A percentile compares a stretch with the other conserved stretches of the same genome.
Conservation (phyloP, 371 early-diverging fungal species). For the Rhizopus arrhizus region DNA sequence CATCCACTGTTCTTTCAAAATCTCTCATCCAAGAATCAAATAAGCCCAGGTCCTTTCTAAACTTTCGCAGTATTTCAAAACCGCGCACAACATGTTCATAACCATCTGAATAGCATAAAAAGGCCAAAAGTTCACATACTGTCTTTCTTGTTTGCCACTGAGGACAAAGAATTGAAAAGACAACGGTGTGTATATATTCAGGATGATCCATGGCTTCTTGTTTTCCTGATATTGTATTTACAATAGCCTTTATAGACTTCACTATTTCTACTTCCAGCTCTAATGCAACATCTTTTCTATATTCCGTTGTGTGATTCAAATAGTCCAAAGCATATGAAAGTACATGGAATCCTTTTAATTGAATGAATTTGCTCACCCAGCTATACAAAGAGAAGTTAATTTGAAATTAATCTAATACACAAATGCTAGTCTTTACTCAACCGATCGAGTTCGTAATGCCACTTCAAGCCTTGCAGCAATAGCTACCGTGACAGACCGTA, state of each 20-base stretch:
- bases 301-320: constrained; percentile 41
- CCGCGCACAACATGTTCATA: constrained; percentile 65
- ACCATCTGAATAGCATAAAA: constrained; percentile 77
- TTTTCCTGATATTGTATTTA: constrained; percentile 70
- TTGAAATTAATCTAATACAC: background rate
- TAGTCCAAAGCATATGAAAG: constrained; percentile 59
- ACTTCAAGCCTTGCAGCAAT: constrained; percentile 49
- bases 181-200: constrained; percentile 64
- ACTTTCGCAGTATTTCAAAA: constrained; percentile 50
- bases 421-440: constrained; percentile 33
- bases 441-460: constrained; percentile 45
- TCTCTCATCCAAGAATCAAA: constrained; percentile 81
- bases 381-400: constrained; percentile 18
- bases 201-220: constrained; percentile 70
- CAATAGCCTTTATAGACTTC: constrained; percentile 69
- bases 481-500: constrained; percentile 42
- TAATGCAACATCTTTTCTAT: constrained; percentile 60
- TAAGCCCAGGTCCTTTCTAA: constrained; percentile 52
- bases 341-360: constrained; percentile 67
- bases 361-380: constrained; percentile 60
- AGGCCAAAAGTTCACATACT: constrained; percentile 77
- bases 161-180: constrained; percentile 75
- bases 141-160: constrained; percentile 70
- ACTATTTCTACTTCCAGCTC: constrained; percentile 76
- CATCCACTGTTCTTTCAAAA: constrained; percentile 66